These are phyloP conservation scores for Striga asiatica DNA, from an alignment of 257 asterid species.

Conservation along the genomic window DNA sequence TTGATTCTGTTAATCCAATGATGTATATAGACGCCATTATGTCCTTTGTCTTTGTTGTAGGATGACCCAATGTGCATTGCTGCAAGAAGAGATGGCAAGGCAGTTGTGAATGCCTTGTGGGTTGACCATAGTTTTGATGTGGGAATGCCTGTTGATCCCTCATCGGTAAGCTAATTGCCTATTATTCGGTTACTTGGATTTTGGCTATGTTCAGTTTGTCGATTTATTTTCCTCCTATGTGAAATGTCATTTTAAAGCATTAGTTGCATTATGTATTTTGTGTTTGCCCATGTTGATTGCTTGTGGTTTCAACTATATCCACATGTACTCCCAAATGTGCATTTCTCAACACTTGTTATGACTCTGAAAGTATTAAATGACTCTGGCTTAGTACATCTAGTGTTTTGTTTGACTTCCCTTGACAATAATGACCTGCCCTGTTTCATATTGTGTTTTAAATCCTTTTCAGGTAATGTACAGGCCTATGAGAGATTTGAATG, in stretches of 20 bases:
- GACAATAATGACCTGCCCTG: too few relatives aligned
- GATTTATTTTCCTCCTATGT: not conserved
- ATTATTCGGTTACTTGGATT: not conserved
- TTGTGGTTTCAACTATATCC: not conserved
- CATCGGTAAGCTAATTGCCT: conserved; percentile 41
- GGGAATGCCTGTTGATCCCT: conserved; percentile 48
- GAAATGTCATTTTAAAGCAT: not conserved
- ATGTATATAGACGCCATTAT: not conserved
- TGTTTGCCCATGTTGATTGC: not conserved
- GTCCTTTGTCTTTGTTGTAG: conserved; percentile 27
- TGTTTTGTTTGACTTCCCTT: too few relatives aligned
- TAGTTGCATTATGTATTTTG: not conserved
- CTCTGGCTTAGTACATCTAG: too few relatives aligned
- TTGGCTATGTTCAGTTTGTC: not conserved
- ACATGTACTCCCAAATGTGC: not conserved
- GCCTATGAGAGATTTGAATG: conserved; percentile 59
- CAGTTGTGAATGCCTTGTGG: conserved; percentile 64
- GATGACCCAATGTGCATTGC: conserved; percentile 72
- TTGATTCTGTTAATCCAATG: not conserved
- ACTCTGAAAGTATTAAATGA: not conserved
- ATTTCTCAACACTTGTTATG: not conserved
- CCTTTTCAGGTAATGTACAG: conserved; percentile 56
- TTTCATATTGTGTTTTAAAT: not conserved
- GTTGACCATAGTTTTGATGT: conserved; percentile 65
- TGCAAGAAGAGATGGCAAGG: conserved; percentile 70